phyloP scores from a whole-genome alignment of 2,329 filamentous ascomycete genomes.

The Colletotrichum plurivorum region DNA sequence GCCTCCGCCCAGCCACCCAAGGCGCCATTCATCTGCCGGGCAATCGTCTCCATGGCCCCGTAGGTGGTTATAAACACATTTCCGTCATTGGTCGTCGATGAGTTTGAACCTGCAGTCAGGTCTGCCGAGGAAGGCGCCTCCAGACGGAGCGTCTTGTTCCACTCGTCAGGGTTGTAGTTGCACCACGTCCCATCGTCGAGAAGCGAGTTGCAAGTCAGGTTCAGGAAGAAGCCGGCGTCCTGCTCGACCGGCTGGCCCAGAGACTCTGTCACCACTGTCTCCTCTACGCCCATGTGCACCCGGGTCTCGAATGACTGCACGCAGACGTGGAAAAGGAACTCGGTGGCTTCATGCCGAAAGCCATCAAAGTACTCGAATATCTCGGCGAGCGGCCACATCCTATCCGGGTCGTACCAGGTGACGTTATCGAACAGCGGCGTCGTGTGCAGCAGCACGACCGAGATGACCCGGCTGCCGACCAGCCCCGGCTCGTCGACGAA shows the following conservation, averaged over 20 bases:
- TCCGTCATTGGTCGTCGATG: no score
- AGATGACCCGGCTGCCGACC: neutral
- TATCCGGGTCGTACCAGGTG: neutral
- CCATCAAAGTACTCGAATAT: neutral
- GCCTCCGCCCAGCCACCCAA: neutral
- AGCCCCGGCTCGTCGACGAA: neutral
- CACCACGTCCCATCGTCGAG: neutral
- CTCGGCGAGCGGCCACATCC: neutral
- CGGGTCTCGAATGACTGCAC: slow-evolving; percentile 5
- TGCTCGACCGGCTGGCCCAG: neutral
- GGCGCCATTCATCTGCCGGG: neutral
- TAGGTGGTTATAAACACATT: neutral
- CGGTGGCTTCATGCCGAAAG: neutral
- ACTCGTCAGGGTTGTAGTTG: neutral
- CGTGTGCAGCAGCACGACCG: neutral
- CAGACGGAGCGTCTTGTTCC: neutral
- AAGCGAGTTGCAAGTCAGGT: neutral
- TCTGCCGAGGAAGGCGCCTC: neutral
- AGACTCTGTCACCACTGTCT: neutral
- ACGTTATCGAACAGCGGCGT: neutral
- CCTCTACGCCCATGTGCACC: neutral
- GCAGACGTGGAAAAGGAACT: slow-evolving; percentile 15
- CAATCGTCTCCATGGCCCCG: neutral
- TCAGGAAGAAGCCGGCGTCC: neutral
- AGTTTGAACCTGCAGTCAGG: no score